Base-by-base conservation (phyloP, 352 stramenopile genomes). In the Paralagenidium karlingii region DNA sequence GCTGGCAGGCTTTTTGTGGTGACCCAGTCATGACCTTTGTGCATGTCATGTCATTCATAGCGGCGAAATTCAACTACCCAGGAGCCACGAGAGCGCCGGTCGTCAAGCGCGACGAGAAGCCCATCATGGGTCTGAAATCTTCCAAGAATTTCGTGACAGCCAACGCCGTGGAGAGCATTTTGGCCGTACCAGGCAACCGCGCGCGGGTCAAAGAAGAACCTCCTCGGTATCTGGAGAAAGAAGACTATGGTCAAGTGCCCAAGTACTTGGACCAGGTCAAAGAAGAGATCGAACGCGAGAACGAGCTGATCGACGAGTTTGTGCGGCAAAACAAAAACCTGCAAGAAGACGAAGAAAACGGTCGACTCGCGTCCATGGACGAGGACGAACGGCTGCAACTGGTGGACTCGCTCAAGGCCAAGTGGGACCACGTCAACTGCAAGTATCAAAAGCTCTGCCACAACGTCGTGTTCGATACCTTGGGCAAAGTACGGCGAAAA, bases 371-470 rank as follows among this genome's bases (percentile, higher is more conserved):
- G 47, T 53, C 62, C 12, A 82, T 96, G 63, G 69, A 91, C 40
- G 88, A 96, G 45, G 47, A 55, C 27, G 86, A 96, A 41, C 76
- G 85, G 22, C 33, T 58, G 30, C 58, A 83, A 26, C 63, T 96
- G 34, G 68, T 97, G 22, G 58, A 94, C 22, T 71, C 68, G 24
- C 68, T 97, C 45, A 96, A 97, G 53, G 69, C 68, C 26, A 94
- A 95, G 58, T 97, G 90, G 88, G 87, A 96, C 45, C 73, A 92
- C 24, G 82, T 95, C 19, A 97, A 97, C 50, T 40, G 51, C 25
- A 81, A 96, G 55, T 97, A 97, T 60, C 90, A 97, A 55, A 96
- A 94, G 51, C 68, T 96, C 11, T 94, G 82, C 39, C 90, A 97
- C 61, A 90, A 95, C 45, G 81, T 94, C 8, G 76, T 84, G 12